Conservation (phyloP, 2,329 filamentous ascomycete genomes). For the Cladophialophora bantiana region DNA sequence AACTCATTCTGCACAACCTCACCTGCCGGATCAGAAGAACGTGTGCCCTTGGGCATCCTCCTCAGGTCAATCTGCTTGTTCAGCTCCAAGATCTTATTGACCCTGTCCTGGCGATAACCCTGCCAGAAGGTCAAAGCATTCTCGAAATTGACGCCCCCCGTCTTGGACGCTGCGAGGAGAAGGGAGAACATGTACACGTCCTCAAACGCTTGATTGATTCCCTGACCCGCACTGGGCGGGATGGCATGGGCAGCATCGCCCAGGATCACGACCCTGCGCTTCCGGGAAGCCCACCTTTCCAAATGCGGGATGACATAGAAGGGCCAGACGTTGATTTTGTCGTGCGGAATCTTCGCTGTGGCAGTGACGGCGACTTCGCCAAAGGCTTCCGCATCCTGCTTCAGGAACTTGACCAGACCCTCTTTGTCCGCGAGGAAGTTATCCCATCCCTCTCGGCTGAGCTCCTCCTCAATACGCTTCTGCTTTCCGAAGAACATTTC, state of each 20-base stretch:
- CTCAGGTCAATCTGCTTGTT: conserved; percentile 58
- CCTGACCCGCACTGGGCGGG: conserved; percentile 62
- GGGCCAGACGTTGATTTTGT: conserved; percentile 53
- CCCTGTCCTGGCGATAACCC: conserved; percentile 55
- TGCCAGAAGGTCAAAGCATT: conserved; percentile 52
- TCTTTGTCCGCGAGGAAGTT: conserved; percentile 45
- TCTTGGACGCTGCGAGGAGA: conserved; percentile 44
- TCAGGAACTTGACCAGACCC: conserved; percentile 34
- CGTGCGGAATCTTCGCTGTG: conserved; percentile 28
- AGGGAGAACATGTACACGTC: conserved; percentile 59
- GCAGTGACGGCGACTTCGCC: conserved; percentile 28
- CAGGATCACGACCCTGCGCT: conserved; percentile 58
- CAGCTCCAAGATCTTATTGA: conserved; percentile 58
- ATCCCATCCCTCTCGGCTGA: conserved; percentile 46
- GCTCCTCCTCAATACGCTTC: conserved; percentile 44
- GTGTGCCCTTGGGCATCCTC: conserved; percentile 49
- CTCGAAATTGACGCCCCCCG: conserved; percentile 27
- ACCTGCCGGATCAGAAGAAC: background rate
- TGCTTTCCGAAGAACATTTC: conserved; percentile 50
- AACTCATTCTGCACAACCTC: conserved; percentile 44
- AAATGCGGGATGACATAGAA: conserved; percentile 59
- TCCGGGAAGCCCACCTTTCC: conserved; percentile 58
- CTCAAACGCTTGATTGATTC: conserved; percentile 63
- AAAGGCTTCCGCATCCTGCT: conserved; percentile 30
- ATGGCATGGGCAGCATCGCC: conserved; percentile 67